Percentiles rank a stretch among this genome's conserved stretches.
These are phyloP conservation scores for Scutellaria minor DNA, from an alignment of 257 asterid genomes.

Conservation along the genomic window DNA sequence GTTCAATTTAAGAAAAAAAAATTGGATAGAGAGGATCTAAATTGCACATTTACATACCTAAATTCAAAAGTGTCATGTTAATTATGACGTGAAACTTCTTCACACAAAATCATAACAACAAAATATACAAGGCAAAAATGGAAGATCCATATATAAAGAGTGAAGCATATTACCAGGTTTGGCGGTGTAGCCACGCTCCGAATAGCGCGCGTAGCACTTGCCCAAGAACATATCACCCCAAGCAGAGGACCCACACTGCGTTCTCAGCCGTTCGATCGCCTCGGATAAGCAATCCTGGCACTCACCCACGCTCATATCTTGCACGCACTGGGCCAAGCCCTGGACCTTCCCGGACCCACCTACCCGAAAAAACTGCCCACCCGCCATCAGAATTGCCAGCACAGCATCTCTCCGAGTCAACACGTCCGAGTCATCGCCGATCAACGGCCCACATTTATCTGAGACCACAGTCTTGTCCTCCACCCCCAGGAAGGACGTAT, in stretches of 20 bases:
- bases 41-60: neutral
- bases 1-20: neutral
- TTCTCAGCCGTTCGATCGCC: conserved; percentile 70
- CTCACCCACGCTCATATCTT: conserved; percentile 67
- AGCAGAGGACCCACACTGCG: conserved; percentile 64
- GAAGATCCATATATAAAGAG: neutral
- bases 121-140: neutral
- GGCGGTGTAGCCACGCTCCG: conserved; percentile 66
- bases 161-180: conserved; percentile 45
- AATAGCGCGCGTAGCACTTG: conserved; percentile 89
- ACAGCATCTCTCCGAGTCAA: conserved; percentile 57
- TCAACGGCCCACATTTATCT: conserved; percentile 66
- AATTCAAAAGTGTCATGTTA: neutral
- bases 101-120: neutral
- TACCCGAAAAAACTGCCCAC: conserved; percentile 69
- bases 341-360: conserved; percentile 75
- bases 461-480: conserved; percentile 64
- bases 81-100: neutral
- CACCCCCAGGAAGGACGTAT: conserved; percentile 62
- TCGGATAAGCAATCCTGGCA: conserved; percentile 84
- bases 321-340: conserved; percentile 85
- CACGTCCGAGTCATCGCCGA: conserved; percentile 48
- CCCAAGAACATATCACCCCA: conserved; percentile 86
- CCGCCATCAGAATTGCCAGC: conserved; percentile 51
- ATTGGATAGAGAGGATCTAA: too few relatives aligned